Evolutionary conservation across 1,284 basidiomycete species (phyloP).

Genomic region (Schizophyllum amplum): DNA sequence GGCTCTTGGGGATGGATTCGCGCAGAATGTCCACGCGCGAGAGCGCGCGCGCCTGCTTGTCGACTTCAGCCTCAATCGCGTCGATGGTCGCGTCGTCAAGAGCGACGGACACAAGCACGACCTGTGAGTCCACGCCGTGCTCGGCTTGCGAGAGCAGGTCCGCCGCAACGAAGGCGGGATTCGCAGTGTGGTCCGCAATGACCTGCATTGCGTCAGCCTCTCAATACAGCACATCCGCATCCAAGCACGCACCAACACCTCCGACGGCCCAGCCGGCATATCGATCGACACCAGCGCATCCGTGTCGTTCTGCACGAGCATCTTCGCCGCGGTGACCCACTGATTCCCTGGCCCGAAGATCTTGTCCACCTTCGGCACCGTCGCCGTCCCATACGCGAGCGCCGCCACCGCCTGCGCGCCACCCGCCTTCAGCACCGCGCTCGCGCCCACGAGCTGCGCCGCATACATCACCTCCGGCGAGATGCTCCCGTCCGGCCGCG

Average conservation of each 20-base stretch:
- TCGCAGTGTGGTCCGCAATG: conserved; percentile 83
- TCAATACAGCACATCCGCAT: not conserved
- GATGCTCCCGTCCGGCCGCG: conserved; percentile 82
- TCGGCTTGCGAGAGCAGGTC: conserved; percentile 97
- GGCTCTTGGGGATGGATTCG: conserved; percentile 85
- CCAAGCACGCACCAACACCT: conserved; percentile 73
- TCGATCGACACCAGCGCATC: conserved; percentile 95
- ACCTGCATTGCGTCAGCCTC: conserved; percentile 43
- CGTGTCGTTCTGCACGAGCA: conserved; percentile 99
- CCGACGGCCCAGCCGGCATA: conserved; percentile 98
- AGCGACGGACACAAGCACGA: conserved; percentile 82
- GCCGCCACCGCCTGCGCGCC: conserved; percentile 98
- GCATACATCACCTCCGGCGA: conserved; percentile 96
- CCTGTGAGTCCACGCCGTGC: conserved; percentile 97
- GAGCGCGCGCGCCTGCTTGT: conserved; percentile 81
- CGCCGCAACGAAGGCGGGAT: conserved; percentile 90
- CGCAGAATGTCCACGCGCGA: conserved; percentile 88
- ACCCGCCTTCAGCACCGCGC: conserved; percentile 86
- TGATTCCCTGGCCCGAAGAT: conserved; percentile 99
- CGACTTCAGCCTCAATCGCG: conserved; percentile 81
- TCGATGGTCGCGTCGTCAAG: conserved; percentile 57
- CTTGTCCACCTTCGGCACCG: conserved; percentile 99
- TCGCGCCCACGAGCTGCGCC: conserved; percentile 81
- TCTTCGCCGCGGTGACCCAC: conserved; percentile 99
- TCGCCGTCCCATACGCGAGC: conserved; percentile 92